Evolutionary conservation across 179 eudicot species (phyloP), one percentile per base, ranked within the genome.

Genomic region (Drosera spatulata): DNA sequence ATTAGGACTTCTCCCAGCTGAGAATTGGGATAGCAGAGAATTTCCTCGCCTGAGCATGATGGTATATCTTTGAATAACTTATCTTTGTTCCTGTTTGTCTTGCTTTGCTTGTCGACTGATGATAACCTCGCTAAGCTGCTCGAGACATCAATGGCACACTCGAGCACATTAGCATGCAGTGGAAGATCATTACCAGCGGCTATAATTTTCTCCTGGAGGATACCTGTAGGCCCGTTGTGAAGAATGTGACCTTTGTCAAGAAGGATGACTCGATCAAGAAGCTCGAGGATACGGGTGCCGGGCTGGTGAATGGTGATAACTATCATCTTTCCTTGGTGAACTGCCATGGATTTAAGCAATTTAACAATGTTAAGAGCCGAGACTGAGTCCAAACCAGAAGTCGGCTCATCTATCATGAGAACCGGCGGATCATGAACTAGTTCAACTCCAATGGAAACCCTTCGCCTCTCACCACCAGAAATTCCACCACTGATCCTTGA

Each of bases 281-380:
- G 79, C 68, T 89, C 85, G 6, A 89, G 84, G 37, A 89, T 86
- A 9, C 97, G 67, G 53, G 73, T 84, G 10, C 97, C 95, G 0
- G 97, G 97, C 55, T 89, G 97, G 52, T 89, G 97, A 61, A 89
- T 86, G 4, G 97, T 86, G 64, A 89, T 60, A 13, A 82, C 69
- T 43, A 86, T 61, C 7, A 95, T 89, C 76, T 89, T 89, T 10
- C 79, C 84, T 73, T 78, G 86, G 52, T 59, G 75, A 6, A 66
- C 62, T 10, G 60, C 88, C 91, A 84, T 82, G 6, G 77, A 63
- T 63, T 79, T 83, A 4, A 89, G 88, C 69, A 86, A 64, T 3
- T 74, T 61, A 9, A 89, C 63, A 6, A 89, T 76, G 44, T 86
- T 85, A 55, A 89, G 81, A 41, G 97, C 97, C 37, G 97, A 85